phyloP scores from a whole-genome alignment of 2,329 filamentous ascomycete genomes.

The Cladosporium cucumerinum region DNA sequence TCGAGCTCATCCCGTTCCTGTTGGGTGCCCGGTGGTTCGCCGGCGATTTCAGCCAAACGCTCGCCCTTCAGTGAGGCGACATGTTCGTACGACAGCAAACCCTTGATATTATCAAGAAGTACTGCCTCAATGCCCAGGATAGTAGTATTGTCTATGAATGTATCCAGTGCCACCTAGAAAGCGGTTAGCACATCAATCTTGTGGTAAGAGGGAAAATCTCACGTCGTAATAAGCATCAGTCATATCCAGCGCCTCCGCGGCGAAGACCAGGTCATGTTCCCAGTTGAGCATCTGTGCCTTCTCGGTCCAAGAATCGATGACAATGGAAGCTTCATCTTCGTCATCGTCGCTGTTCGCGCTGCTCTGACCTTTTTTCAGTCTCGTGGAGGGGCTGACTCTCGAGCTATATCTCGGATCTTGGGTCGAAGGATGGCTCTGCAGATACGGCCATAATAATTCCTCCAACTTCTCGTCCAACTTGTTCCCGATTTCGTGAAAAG shows the following conservation, averaged over 20 bases:
- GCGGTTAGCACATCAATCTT: not conserved
- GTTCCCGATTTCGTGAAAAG: not conserved
- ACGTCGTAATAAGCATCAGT: not conserved
- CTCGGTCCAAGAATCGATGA: not conserved
- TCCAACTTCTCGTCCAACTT: not conserved
- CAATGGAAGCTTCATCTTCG: not conserved
- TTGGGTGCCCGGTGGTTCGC: not conserved
- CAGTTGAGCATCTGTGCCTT: not conserved
- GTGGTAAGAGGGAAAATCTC: not conserved
- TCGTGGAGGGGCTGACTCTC: not conserved
- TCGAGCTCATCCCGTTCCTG: not conserved
- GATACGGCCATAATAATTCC: slow-evolving; percentile 6
- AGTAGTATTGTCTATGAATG: not conserved
- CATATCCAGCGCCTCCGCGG: not conserved
- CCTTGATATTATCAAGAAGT: not conserved
- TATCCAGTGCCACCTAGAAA: not conserved
- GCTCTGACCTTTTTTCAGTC: not conserved
- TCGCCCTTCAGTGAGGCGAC: not conserved
- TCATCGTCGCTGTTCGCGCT: not conserved
- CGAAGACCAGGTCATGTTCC: not conserved
- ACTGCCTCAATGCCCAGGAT: not conserved
- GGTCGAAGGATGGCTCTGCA: not conserved
- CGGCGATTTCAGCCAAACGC: not conserved
- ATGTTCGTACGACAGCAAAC: not conserved
- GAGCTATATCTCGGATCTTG: not conserved